These are phyloP conservation scores for Aspergillus panamensis DNA, from an alignment of 495 filamentous ascomycete genomes.

Conservation along the genomic window DNA sequence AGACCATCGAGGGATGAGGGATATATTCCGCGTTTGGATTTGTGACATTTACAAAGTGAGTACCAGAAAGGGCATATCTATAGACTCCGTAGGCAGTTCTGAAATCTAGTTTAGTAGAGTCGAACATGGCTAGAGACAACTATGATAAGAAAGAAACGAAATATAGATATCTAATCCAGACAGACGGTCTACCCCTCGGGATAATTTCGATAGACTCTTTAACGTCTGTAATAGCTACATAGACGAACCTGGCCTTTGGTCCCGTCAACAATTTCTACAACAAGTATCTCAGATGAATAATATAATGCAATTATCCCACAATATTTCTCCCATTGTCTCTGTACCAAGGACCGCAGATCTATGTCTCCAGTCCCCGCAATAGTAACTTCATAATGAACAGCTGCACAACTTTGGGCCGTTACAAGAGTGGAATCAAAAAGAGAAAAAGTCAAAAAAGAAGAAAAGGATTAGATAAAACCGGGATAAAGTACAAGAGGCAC, in stretches of 20 bases:
- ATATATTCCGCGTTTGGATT: no score
- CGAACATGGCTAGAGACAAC: no score
- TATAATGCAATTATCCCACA: neutral
- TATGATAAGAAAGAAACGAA: no score
- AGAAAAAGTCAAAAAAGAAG: neutral
- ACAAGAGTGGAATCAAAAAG: neutral
- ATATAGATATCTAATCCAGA: no score
- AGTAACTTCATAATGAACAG: neutral
- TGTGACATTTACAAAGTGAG: no score
- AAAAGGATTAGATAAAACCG: neutral
- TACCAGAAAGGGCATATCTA: no score
- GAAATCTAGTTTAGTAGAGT: no score
- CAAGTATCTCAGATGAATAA: neutral
- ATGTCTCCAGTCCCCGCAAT: neutral
- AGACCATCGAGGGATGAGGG: no score
- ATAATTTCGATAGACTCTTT: no score
- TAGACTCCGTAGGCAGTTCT: no score
- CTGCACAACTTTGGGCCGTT: neutral
- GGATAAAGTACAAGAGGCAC: neutral
- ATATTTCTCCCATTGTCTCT: neutral
- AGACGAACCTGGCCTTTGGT: neutral
- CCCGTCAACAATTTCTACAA: neutral
- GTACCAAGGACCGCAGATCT: neutral
- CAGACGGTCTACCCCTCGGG: no score
- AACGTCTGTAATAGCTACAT: no score